Evolutionary conservation across 2,329 filamentous ascomycete species (phyloP).

Genomic region (Daldinia sp.): DNA sequence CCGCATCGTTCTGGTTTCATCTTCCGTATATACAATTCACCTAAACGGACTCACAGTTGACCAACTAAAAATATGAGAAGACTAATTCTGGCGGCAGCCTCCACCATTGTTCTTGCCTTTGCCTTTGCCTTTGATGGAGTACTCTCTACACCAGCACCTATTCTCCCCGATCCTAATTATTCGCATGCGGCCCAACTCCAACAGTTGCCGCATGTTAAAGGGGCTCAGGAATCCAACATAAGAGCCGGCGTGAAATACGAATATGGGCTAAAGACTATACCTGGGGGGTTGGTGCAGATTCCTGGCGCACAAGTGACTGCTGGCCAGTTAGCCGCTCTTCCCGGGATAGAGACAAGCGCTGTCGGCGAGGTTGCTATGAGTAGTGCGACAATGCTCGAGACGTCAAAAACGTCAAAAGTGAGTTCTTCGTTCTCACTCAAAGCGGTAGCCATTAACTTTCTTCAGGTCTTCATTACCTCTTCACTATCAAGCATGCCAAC

Average conservation of each 20-base stretch:
- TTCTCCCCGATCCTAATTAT: neutral
- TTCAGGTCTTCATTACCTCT: neutral
- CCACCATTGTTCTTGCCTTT: constrained; percentile 31
- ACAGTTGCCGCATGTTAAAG: constrained; percentile 1
- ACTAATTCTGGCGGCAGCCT: constrained; percentile 22
- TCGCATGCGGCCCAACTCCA: constrained; percentile 9
- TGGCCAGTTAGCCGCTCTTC: constrained; percentile 36
- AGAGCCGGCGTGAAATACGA: neutral
- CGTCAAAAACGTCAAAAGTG: constrained; percentile 7
- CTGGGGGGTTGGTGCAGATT: constrained; percentile 28
- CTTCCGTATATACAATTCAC: constrained; percentile 5
- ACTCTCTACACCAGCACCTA: constrained; percentile 17
- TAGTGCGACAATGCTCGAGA: constrained; percentile 9
- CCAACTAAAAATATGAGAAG: constrained; percentile 33
- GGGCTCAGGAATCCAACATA: no score
- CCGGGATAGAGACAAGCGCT: constrained; percentile 24
- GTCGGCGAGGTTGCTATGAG: neutral
- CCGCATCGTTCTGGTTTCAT: neutral
- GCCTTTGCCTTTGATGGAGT: constrained; percentile 33
- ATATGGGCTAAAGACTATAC: neutral
- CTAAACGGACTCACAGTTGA: neutral
- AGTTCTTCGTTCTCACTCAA: neutral
- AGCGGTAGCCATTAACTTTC: neutral
- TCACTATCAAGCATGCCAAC: neutral
- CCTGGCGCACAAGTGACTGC: constrained; percentile 37